Conservation (phyloP, 2,329 filamentous ascomycete genomes). For the Colletotrichum gloeosporioides region DNA sequence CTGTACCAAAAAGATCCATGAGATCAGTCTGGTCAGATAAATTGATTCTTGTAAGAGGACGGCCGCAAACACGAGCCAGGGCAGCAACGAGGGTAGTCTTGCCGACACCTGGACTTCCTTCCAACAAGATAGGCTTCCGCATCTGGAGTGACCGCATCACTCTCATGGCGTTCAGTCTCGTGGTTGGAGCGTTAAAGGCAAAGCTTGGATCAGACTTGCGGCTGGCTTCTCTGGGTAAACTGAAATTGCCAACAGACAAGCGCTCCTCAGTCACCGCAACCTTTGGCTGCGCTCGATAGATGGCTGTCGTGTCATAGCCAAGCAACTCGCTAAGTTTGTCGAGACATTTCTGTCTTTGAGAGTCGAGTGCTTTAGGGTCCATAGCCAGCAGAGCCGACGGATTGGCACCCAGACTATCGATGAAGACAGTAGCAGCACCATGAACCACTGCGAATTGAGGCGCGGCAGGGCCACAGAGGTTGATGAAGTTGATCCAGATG, state of each 20-base stretch:
- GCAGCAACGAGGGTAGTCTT: conserved; percentile 95
- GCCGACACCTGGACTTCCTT: conserved; percentile 97
- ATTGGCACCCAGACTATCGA: conserved; percentile 94
- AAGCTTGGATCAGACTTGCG: conserved; percentile 65
- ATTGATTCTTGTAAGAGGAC: conserved; percentile 90
- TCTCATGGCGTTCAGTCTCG: conserved; percentile 86
- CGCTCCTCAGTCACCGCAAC: conserved; percentile 58
- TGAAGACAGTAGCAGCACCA: conserved; percentile 92
- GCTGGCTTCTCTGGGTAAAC: conserved; percentile 58
- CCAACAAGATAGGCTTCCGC: conserved; percentile 88
- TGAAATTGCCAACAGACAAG: conserved; percentile 78
- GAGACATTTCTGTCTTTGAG: conserved; percentile 77
- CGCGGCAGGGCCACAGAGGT: conserved; percentile 61
- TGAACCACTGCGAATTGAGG: conserved; percentile 65
- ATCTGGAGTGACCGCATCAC: conserved; percentile 89
- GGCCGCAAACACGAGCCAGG: conserved; percentile 79
- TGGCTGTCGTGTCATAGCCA: conserved; percentile 60
- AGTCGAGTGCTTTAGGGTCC: conserved; percentile 70
- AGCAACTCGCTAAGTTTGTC: conserved; percentile 73
- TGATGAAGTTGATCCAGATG: conserved; percentile 93
- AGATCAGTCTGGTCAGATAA: conserved; percentile 97
- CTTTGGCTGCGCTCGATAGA: conserved; percentile 70
- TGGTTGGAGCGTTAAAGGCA: conserved; percentile 88
- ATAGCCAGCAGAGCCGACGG: conserved; percentile 85
- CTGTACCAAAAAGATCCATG: conserved; percentile 96